Evolutionary conservation across 2,329 filamentous ascomycete species (phyloP), one percentile per base, ranked within the genome.

Genomic region (Chrysoporthe austroafricana): DNA sequence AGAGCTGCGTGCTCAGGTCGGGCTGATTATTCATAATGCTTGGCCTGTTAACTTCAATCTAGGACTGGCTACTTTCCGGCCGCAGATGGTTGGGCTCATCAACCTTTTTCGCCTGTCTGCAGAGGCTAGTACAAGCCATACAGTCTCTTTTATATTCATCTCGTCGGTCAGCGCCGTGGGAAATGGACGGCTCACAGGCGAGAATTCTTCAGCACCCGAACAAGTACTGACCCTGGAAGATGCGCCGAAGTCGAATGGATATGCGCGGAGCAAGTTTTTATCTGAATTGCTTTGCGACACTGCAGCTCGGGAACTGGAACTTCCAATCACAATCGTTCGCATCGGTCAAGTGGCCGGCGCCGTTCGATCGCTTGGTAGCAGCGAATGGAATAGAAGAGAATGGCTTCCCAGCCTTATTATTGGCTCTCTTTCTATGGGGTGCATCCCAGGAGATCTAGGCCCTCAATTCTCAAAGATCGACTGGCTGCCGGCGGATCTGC

Each of bases 31-130:
- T 34, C 84, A 87, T 75, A 79, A 79, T 70, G 83, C 84, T 0
- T 86, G 85, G 84, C 77, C 83, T 1, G 85, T 87, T 39, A 86
- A 87, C 73, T 87, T 88, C 77, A 86, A 85, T 73, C 79, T 86
- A 70, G 77, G 77, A 0, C 77, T 87, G 1, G 75, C 77, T 4
- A 83, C 79, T 64, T 87, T 87, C 70, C 79, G 80, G 65, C 73
- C 77, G 13, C 78, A 83, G 70, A 78, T 85, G 69, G 75, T 72
- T 11, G 82, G 80, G 2, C 73, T 82, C 8, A 74, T 76, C 16
- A 80, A 81, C 62, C 76, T 84, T 13, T 72, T 83, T 50, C 72
- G 74, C 4, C 70, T 83, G 0, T 79, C 76, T 9, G 69, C 74
- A 18, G 43, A 26, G n/a, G 39, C 42, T 18, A 32, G n/a, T 8